A percentile compares a stretch with the other conserved stretches of the same genome.
These are phyloP conservation scores for Colletotrichum tabaci DNA, from an alignment of 2,329 filamentous ascomycete genomes.

Conservation along the genomic window DNA sequence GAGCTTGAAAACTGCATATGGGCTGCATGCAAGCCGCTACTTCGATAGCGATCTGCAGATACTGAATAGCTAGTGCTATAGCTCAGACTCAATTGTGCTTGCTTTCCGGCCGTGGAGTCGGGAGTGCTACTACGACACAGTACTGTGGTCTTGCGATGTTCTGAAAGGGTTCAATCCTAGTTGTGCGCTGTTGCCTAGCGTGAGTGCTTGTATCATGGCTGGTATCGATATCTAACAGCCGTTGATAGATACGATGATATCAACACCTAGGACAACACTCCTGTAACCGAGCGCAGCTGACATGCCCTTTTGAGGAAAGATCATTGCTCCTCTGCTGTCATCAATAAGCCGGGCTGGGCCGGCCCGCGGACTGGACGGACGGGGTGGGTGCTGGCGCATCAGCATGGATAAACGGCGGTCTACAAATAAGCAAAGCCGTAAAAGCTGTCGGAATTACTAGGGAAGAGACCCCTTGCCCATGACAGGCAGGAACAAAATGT, in stretches of 20 bases:
- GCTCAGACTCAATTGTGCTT: neutral
- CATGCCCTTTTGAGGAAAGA: conserved; percentile 23
- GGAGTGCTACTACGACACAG: neutral
- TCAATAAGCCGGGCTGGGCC: conserved; percentile 40
- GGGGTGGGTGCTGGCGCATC: conserved; percentile 5
- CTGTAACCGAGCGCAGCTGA: conserved; percentile 5
- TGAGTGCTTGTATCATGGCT: neutral
- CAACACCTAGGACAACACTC: neutral
- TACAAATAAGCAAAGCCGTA: conserved; percentile 17
- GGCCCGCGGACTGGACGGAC: conserved; percentile 24
- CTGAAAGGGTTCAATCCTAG: neutral
- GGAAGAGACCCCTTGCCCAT: neutral
- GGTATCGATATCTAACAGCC: neutral
- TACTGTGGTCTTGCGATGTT: neutral
- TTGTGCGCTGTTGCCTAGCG: neutral
- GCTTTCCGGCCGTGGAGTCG: neutral
- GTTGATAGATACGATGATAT: neutral
- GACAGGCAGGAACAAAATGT: neutral
- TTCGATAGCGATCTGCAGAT: neutral
- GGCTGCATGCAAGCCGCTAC: neutral
- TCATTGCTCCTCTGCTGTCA: conserved; percentile 16
- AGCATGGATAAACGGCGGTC: conserved; percentile 11
- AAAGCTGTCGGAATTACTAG: conserved; percentile 26
- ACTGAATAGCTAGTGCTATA: neutral
- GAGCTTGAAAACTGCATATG: neutral